Evolutionary conservation across 2,329 filamentous ascomycete genomes (phyloP).

Genomic region (Fonsecaea nubica): DNA sequence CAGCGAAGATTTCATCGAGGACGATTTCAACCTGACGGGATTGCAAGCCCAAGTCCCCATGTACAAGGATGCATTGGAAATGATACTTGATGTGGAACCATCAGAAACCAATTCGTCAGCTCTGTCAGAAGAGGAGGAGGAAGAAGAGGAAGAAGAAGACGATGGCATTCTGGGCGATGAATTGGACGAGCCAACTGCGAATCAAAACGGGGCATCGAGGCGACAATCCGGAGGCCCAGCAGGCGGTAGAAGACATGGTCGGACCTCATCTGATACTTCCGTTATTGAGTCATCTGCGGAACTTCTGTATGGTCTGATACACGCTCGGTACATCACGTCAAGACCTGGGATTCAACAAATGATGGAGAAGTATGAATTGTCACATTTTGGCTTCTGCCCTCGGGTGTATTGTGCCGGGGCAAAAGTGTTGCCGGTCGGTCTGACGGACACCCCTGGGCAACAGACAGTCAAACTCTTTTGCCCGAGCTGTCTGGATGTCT

Average conservation of each 20-base stretch:
- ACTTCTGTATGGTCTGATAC: conserved; percentile 95
- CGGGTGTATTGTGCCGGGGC: conserved; percentile 89
- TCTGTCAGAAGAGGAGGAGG: conserved; percentile 64
- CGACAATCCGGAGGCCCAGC: conserved; percentile 53
- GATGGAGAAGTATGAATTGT: conserved; percentile 97
- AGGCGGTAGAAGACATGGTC: conserved; percentile 71
- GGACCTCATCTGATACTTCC: conserved; percentile 89
- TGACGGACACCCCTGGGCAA: conserved; percentile 92
- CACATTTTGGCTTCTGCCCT: conserved; percentile 96
- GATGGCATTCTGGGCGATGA: conserved; percentile 72
- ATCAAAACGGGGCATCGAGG: conserved; percentile 59
- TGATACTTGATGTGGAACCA: conserved; percentile 98
- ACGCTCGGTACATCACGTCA: conserved; percentile 97
- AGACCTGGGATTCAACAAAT: conserved; percentile 97
- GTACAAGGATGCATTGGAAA: conserved; percentile 99
- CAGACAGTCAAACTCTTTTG: conserved; percentile 99
- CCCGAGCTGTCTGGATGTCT: conserved; percentile 94
- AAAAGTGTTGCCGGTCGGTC: conserved; percentile 88
- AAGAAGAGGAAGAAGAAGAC: conserved; percentile 69
- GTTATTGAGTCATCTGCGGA: conserved; percentile 98
- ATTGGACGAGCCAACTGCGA: conserved; percentile 51
- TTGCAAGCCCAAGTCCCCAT: conserved; percentile 94
- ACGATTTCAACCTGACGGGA: conserved; percentile 98
- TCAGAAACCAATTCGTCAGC: conserved; percentile 65
- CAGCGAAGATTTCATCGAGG: conserved; percentile 98